Evolutionary conservation across 2,329 filamentous ascomycete genomes (phyloP).

Genomic region (Ophiostoma novo-ulmi): DNA sequence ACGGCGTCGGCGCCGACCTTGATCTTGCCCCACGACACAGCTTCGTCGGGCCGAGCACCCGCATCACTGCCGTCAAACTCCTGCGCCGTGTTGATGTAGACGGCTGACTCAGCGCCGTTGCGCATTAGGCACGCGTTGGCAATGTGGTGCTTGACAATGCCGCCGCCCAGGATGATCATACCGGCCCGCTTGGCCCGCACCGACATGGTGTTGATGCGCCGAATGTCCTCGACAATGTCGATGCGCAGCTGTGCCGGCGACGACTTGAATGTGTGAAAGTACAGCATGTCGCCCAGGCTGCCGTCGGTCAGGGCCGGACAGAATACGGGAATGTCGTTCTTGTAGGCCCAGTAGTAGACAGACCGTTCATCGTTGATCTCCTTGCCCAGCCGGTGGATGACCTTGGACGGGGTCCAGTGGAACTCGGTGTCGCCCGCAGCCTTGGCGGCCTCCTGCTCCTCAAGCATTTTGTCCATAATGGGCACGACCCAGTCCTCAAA

Average conservation of each 20-base stretch:
- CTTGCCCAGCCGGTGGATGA: slow-evolving; percentile 82
- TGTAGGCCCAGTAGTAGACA: slow-evolving; percentile 96
- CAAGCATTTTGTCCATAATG: slow-evolving; percentile 88
- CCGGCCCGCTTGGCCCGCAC: slow-evolving; percentile 82
- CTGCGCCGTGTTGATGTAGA: slow-evolving; percentile 95
- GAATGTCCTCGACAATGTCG: slow-evolving; percentile 91
- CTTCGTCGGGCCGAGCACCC: slow-evolving; percentile 89
- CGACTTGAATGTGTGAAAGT: slow-evolving; percentile 93
- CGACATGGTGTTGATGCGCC: slow-evolving; percentile 85
- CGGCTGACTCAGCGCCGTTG: slow-evolving; percentile 92
- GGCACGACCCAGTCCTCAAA: slow-evolving; percentile 98
- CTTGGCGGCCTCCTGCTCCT: slow-evolving; percentile 73
- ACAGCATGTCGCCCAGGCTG: slow-evolving; percentile 94
- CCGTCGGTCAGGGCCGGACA: slow-evolving; percentile 94
- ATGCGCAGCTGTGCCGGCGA: slow-evolving; percentile 76
- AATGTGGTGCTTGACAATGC: slow-evolving; percentile 97
- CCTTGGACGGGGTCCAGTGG: slow-evolving; percentile 88
- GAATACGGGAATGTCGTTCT: slow-evolving; percentile 95
- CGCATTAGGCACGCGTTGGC: slow-evolving; percentile 97
- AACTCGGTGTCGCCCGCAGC: slow-evolving; percentile 54
- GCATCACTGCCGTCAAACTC: slow-evolving; percentile 98
- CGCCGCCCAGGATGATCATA: slow-evolving; percentile 93
- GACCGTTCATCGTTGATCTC: slow-evolving; percentile 91
- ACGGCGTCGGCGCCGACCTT: slow-evolving; percentile 81
- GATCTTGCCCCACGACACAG: slow-evolving; percentile 98